Evolutionary conservation across 352 stramenopile genomes (phyloP), one percentile per base, ranked within the genome.

Genomic region (Blastocystis sp.): DNA sequence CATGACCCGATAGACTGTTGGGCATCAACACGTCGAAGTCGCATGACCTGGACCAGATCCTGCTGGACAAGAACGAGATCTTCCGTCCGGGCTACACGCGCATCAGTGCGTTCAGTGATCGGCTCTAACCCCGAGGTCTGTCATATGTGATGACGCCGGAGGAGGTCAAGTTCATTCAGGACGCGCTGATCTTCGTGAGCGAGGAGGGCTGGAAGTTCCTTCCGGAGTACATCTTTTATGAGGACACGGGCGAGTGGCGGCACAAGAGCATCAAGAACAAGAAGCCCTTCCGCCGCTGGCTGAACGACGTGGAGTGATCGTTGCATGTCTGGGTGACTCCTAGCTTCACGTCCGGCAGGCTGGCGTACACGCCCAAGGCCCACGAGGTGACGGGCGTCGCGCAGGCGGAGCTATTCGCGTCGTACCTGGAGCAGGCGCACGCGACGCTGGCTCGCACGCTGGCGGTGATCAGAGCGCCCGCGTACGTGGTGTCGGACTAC

Each of bases 21-120:
- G 95, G 96, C 4, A 89, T 98, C 77, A 92, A 87, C 57, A 61
- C 71, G 90, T 52, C 92, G 92, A 40, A 77, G 91, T 0, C 76
- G 92, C 52, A 94, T 93, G 42, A 74, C 93, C 34, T 89, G 89
- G 52, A 89, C 98, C 14, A 93, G 96, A 87, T 94, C 3, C 90
- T 98, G 3, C 89, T 98, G 3, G 91, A 95, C 68, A 93, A 95
- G 57, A 92, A 94, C 21, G 95, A 98, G 89, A 91, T 98, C 48
- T 90, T 98, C 1, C 92, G 96, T 34, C 96, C 96, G 0, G 96
- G 96, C 3, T 98, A 97, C 62, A 96, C 94, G 19, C 92, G 96
- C 54, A 90, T 98, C 19, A 97, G 94, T 89, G 93, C 98, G 52
- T 93, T 64, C 57, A 40, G 45, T 45, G 10, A 28, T 64, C n/a